Conservation (phyloP, 495 filamentous ascomycete genomes). For the Neurospora pannonica region DNA sequence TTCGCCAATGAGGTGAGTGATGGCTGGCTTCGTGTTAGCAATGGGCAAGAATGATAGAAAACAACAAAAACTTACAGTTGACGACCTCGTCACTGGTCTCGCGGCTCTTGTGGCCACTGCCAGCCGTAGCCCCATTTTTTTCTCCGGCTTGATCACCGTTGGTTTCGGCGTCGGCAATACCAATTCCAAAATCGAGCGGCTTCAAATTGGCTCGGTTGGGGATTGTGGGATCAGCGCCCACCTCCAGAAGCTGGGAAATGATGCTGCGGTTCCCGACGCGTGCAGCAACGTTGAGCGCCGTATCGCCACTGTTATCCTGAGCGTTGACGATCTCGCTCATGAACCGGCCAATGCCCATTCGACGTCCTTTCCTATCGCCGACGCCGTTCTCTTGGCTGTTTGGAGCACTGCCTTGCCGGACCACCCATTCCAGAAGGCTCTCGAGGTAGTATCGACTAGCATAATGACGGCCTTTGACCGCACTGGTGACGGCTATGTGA, state of each 20-base stretch:
- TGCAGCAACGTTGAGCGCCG: constrained; percentile 86
- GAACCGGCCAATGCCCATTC: constrained; percentile 78
- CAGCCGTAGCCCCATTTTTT: constrained; percentile 17
- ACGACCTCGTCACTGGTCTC: constrained; percentile 62
- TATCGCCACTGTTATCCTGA: constrained; percentile 85
- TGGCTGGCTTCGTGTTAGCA: constrained; percentile 44
- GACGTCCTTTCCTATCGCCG: constrained; percentile 31
- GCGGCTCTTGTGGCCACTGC: constrained; percentile 37
- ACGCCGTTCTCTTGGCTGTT: constrained; percentile 42
- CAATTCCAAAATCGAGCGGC: constrained; percentile 87
- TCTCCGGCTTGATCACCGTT: constrained; percentile 28
- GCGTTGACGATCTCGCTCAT: constrained; percentile 94
- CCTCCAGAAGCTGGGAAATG: constrained; percentile 84
- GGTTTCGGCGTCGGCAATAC: constrained; percentile 42
- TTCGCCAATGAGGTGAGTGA: constrained; percentile 61
- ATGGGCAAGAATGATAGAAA: background rate
- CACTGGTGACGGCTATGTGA: constrained; percentile 90
- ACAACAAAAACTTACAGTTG: constrained; percentile 43
- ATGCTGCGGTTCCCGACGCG: constrained; percentile 84
- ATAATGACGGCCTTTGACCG: constrained; percentile 75
- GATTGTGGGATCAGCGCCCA: constrained; percentile 82
- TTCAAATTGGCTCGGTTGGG: constrained; percentile 78
- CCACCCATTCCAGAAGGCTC: constrained; percentile 84
- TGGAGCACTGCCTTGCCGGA: constrained; percentile 63
- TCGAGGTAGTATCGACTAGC: constrained; percentile 91